Evolutionary conservation across 2,329 filamentous ascomycete genomes (phyloP), one percentile per base, ranked within the genome.

Genomic region (Elsinoe arachidis): DNA sequence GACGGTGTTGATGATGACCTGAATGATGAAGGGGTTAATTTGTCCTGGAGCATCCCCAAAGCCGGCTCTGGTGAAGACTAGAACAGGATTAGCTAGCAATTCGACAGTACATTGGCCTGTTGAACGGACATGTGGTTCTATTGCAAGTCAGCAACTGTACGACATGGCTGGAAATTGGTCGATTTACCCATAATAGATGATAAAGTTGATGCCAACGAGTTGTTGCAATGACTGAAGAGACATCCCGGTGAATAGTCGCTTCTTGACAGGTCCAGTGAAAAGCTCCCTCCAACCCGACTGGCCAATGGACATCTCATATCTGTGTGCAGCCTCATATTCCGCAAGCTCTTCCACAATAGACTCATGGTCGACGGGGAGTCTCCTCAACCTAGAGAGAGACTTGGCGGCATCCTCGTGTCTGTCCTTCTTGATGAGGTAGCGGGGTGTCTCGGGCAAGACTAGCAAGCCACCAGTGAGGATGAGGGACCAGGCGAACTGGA

Each of bases 381-480:
- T 60, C 21, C 63, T 59, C 15, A 66, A 58, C 43, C 53, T 58
- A 5, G 55, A 57, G 2, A 93, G 78, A 5, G 81, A 74, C 1
- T 72, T 60, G 55, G 82, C 78, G 23, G 88, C 88, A 55, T 76
- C 68, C 15, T 84, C 80, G 55, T 87, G 75, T 61, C 82, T 74
- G 58, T 85, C 85, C 71, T 83, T 84, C 77, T 87, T 88, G 72
- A 93, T 85, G 64, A 80, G 90, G 77, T 83, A 92, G 66, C 88
- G 84, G 41, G 88, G 88, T 0, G 87, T 90, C 70, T 93, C 88
- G 56, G 88, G 88, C 3, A 93, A 83, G 64, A 88, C 69, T 63
- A 88, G 72, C 30, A 93, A 79, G 65, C 88, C 88, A 41, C 65
- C 26, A 34, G 12, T 35, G 9, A 56, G 54, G 30, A 56, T 56